phyloP scores from a whole-genome alignment of 139 green algal species.

The Ulvella scutata region DNA sequence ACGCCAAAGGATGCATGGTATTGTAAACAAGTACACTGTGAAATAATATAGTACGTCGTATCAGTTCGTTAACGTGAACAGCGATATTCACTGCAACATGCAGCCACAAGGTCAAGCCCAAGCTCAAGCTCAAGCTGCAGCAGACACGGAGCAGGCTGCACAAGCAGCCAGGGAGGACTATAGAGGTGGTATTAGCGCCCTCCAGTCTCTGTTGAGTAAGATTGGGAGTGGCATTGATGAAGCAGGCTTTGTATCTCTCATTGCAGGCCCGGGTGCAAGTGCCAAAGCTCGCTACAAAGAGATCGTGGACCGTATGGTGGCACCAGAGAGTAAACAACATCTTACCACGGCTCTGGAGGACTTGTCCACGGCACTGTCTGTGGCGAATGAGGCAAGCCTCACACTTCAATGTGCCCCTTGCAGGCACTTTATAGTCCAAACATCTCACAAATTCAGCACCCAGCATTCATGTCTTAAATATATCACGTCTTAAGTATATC shows the following conservation, averaged over 20 bases:
- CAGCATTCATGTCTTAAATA: too few relatives aligned
- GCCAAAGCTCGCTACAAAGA: not conserved
- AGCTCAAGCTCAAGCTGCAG: too few relatives aligned
- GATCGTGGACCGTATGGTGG: not conserved
- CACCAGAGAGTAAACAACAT: not conserved
- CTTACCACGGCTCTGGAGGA: not conserved
- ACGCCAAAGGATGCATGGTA: too few relatives aligned
- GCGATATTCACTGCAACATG: too few relatives aligned
- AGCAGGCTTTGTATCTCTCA: not conserved
- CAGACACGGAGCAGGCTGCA: not conserved
- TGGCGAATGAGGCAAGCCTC: not conserved
- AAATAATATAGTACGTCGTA: too few relatives aligned
- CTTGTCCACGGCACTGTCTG: not conserved
- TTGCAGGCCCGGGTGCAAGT: not conserved
- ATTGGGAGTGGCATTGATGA: not conserved
- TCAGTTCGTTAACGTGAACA: too few relatives aligned
- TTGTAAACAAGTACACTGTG: too few relatives aligned
- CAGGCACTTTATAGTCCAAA: too few relatives aligned
- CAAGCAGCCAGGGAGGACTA: not conserved
- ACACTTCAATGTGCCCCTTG: not conserved
- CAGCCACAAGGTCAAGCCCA: too few relatives aligned
- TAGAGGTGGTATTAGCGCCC: not conserved
- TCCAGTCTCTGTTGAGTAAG: not conserved
- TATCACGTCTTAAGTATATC: too few relatives aligned
- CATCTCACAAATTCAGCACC: too few relatives aligned